phyloP scores from a whole-genome alignment of 805 yeast species.

The Wickerhamiella brachini region DNA sequence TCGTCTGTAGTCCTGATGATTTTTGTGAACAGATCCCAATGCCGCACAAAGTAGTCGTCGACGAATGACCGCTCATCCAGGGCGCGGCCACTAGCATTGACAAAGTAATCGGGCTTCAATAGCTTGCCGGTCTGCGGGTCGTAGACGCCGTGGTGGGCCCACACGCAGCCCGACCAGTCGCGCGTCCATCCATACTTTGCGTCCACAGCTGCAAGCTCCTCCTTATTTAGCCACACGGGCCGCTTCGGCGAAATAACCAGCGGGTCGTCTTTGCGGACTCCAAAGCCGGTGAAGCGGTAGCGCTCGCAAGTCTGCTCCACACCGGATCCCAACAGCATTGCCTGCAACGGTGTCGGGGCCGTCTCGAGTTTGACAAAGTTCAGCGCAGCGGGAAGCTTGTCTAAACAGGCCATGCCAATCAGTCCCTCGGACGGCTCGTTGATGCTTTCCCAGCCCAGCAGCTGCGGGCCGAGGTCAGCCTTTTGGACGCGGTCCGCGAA shows the following conservation, averaged over 20 bases:
- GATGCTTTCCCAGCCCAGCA: conserved; percentile 65
- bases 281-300: conserved; percentile 58
- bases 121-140: conserved; percentile 28
- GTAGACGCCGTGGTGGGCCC: conserved; percentile 78
- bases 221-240: conserved; percentile 42
- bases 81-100: not conserved
- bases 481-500: conserved; percentile 32
- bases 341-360: conserved; percentile 68
- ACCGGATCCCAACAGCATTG: conserved; percentile 70
- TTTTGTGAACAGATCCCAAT: conserved; percentile 37
- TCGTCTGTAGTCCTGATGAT: conserved; percentile 33
- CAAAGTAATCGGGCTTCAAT: conserved; percentile 37
- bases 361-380: conserved; percentile 56
- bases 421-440: conserved; percentile 78
- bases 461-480: conserved; percentile 25
- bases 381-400: conserved; percentile 9
- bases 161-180: conserved; percentile 76
- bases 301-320: conserved; percentile 49
- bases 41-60: conserved; percentile 51
- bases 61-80: conserved; percentile 28
- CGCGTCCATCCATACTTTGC: conserved; percentile 58
- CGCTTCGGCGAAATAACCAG: conserved; percentile 53
- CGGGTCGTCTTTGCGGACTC: conserved; percentile 55
- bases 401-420: conserved; percentile 47
- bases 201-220: conserved; percentile 36